Conservation (phyloP, 345 rosid species). For the Eucalyptus microcorys region DNA sequence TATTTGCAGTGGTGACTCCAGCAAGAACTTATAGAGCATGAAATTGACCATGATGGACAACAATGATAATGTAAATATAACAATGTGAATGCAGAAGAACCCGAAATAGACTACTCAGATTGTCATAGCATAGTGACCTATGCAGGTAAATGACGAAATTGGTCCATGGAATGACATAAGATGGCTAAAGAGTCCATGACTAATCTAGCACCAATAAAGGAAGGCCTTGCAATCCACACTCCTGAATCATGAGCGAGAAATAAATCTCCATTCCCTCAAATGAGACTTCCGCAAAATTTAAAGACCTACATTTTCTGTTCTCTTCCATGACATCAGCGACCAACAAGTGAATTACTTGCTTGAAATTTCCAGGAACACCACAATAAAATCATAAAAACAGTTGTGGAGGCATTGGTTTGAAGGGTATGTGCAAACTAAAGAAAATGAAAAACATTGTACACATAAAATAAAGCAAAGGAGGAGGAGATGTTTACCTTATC, state of each 20-base stretch:
- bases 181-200: neutral
- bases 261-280: neutral
- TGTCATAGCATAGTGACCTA: neutral
- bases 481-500: slow-evolving; percentile 54
- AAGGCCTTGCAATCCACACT: neutral
- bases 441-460: neutral
- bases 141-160: neutral
- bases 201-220: neutral
- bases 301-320: neutral
- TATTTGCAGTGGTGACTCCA: neutral
- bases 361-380: neutral
- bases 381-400: neutral
- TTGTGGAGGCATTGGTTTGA: neutral
- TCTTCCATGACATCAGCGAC: neutral
- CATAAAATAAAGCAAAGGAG: neutral
- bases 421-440: neutral
- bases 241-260: neutral
- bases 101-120: neutral
- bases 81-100: neutral
- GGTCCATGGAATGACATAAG: neutral
- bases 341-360: neutral
- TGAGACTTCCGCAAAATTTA: neutral
- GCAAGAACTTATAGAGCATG: neutral
- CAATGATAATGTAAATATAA: neutral
- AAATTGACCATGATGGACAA: neutral